These are phyloP conservation scores for Tetrahymena malaccensis DNA, from an alignment of 73 alveolate species.

Conservation along the genomic window DNA sequence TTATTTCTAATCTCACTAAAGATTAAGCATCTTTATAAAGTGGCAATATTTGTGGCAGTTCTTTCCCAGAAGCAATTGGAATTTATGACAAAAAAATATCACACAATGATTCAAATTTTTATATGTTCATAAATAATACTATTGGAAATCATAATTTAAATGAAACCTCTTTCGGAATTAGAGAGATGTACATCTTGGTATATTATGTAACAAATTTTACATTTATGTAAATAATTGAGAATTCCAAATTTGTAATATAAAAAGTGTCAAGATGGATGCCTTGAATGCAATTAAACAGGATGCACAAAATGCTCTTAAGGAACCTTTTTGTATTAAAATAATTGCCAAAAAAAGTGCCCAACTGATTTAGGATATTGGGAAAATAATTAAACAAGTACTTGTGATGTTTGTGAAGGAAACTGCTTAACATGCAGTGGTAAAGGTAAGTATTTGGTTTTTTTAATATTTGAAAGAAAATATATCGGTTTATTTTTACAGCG, in stretches of 20 bases:
- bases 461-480: neutral
- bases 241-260: neutral
- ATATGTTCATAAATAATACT: neutral
- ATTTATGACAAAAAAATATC: neutral
- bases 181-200: neutral
- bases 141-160: neutral
- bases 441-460: neutral
- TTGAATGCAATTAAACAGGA: neutral
- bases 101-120: neutral
- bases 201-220: neutral
- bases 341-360: neutral
- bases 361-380: neutral
- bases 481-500: neutral
- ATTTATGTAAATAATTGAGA: neutral
- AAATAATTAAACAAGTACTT: neutral
- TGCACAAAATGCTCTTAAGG: neutral
- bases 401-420: neutral
- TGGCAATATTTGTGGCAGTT: neutral
- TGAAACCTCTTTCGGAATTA: neutral
- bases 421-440: neutral
- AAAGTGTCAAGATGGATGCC: neutral
- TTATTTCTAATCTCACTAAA: neutral
- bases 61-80: neutral
- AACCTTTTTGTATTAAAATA: neutral
- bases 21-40: neutral